These are phyloP conservation scores for Diaporthe velutina DNA, from an alignment of 2,329 filamentous ascomycete species.

Conservation along the genomic window DNA sequence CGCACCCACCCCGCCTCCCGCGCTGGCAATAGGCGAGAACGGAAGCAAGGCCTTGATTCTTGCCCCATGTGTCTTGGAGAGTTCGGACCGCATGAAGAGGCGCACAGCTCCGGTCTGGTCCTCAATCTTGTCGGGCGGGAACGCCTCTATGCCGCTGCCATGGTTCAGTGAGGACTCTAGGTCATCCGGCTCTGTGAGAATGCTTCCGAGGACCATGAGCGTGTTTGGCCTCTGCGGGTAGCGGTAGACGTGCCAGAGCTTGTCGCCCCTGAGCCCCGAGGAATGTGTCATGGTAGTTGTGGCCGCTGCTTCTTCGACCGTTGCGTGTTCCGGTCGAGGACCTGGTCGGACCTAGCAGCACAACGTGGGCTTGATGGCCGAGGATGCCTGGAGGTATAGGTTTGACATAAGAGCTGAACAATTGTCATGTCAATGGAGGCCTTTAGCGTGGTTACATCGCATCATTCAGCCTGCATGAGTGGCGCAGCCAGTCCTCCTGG, in stretches of 20 bases:
- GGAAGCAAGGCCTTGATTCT: background rate
- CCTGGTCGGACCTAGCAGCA: too few species aligned
- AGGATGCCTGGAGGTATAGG: background rate
- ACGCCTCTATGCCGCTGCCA: background rate
- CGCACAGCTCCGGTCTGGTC: background rate
- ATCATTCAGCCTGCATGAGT: background rate
- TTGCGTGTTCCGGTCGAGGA: too few species aligned
- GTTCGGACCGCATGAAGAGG: background rate
- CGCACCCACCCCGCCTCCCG: background rate
- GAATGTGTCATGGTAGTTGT: background rate
- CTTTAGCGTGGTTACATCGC: background rate
- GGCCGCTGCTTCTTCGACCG: too few species aligned
- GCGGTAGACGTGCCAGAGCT: constrained; percentile 24
- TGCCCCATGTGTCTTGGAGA: background rate
- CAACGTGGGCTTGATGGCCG: background rate
- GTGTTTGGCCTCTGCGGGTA: constrained; percentile 13
- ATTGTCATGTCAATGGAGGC: background rate
- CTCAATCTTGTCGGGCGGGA: background rate
- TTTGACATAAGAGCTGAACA: background rate
- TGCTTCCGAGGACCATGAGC: background rate
- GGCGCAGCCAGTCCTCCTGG: background rate
- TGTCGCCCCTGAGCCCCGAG: background rate
- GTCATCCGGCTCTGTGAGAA: background rate
- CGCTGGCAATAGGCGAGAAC: background rate
- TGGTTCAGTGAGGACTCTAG: constrained; percentile 2